phyloP scores from a whole-genome alignment of 73 alveolate genomes.

The Stentor roeselii region DNA sequence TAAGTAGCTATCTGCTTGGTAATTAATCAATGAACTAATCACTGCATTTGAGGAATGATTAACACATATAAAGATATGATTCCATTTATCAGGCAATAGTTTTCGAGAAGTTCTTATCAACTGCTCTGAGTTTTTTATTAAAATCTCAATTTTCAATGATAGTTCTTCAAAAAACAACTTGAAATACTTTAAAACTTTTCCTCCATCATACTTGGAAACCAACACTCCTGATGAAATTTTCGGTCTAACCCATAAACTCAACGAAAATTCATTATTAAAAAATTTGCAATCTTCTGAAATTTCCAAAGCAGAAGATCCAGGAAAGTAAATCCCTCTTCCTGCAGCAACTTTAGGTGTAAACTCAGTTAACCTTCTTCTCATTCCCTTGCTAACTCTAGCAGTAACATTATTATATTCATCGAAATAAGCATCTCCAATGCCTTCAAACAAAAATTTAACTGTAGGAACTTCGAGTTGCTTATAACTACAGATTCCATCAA shows the following conservation, averaged over 20 bases:
- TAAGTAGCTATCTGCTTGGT: no score
- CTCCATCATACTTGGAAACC: background rate
- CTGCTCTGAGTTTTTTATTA: background rate
- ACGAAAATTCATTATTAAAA: no score
- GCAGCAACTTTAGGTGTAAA: background rate
- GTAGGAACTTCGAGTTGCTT: background rate
- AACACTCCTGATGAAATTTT: background rate
- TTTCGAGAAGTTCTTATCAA: background rate
- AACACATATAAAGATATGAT: background rate
- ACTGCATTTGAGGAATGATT: background rate
- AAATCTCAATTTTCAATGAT: background rate
- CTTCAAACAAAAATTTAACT: no score
- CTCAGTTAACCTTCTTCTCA: background rate
- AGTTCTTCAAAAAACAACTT: no score
- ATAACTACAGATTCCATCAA: background rate
- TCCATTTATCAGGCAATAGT: background rate
- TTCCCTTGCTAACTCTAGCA: background rate
- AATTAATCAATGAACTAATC: no score
- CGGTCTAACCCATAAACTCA: background rate
- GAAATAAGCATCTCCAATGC: background rate
- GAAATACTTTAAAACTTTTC: background rate
- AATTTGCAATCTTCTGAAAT: no score
- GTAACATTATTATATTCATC: background rate
- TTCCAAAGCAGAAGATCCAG: background rate
- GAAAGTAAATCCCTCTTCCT: background rate